Conservation (phyloP, 352 stramenopile species). For the Phytophthora tubulina region DNA sequence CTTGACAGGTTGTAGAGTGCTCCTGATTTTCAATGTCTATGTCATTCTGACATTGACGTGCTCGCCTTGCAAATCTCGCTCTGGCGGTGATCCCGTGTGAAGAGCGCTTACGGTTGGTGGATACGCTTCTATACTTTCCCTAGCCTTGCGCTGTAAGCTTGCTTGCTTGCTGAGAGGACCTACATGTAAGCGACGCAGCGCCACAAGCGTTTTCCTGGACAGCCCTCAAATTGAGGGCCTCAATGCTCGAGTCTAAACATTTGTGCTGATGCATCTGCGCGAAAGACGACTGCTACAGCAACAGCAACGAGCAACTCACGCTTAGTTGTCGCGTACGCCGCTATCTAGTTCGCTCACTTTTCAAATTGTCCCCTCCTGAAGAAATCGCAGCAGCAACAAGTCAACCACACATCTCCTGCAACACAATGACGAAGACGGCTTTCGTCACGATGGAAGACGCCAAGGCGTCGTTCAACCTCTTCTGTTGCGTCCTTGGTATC, state of each 20-base stretch:
- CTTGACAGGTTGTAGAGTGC: conserved; percentile 14
- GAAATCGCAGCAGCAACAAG: neutral
- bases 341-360: conserved; percentile 5
- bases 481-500: conserved; percentile 30
- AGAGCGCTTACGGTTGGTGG: conserved; percentile 5
- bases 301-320: conserved; percentile 1
- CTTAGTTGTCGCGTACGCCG: conserved; percentile 1
- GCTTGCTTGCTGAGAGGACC: conserved; percentile 16
- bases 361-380: neutral
- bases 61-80: conserved; percentile 20
- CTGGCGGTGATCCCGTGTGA: conserved; percentile 1
- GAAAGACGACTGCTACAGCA: conserved; percentile 11
- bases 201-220: conserved; percentile 26
- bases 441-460: conserved; percentile 22
- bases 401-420: too few relatives aligned
- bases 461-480: conserved; percentile 27
- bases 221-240: neutral
- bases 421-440: neutral
- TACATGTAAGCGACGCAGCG: neutral
- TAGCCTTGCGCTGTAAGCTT: conserved; percentile 11
- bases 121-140: conserved; percentile 25
- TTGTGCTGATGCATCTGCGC: conserved; percentile 18
- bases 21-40: conserved; percentile 13
- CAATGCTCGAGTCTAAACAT: conserved; percentile 23
- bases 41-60: conserved; percentile 14